These are phyloP conservation scores for Pholiota microspora DNA, from an alignment of 768 basidiomycete genomes.

Conservation along the genomic window DNA sequence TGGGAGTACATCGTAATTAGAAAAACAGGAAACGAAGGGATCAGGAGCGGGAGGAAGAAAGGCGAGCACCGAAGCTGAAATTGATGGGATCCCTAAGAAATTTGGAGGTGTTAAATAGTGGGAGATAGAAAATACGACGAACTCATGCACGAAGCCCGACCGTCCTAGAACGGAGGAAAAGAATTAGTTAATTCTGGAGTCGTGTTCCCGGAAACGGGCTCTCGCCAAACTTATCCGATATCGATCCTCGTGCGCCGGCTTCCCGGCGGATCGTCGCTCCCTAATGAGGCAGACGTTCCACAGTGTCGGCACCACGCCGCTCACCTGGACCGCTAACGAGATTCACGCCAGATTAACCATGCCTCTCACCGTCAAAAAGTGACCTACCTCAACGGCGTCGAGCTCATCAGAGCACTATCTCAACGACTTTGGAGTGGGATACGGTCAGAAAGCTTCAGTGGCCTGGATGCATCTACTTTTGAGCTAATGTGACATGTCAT, in stretches of 20 bases:
- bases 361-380: neutral
- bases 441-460: neutral
- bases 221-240: slow-evolving; percentile 16
- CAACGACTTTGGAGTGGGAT: neutral
- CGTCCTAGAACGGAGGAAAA: neutral
- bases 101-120: neutral
- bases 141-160: neutral
- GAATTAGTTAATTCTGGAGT: neutral
- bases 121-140: slow-evolving; percentile 1
- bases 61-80: neutral
- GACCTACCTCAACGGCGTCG: neutral
- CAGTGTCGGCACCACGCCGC: slow-evolving; percentile 6
- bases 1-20: slow-evolving; percentile 10
- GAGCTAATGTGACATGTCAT: neutral
- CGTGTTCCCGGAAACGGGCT: slow-evolving; percentile 19
- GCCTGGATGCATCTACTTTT: neutral
- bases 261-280: slow-evolving; percentile 13
- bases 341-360: neutral
- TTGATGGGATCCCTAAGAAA: neutral
- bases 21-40: neutral
- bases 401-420: neutral
- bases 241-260: slow-evolving; percentile 15
- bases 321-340: neutral
- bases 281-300: slow-evolving; percentile 6
- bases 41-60: neutral